Conservation (phyloP, 2,329 filamentous ascomycete genomes). For the Fusarium protoensiforme region DNA sequence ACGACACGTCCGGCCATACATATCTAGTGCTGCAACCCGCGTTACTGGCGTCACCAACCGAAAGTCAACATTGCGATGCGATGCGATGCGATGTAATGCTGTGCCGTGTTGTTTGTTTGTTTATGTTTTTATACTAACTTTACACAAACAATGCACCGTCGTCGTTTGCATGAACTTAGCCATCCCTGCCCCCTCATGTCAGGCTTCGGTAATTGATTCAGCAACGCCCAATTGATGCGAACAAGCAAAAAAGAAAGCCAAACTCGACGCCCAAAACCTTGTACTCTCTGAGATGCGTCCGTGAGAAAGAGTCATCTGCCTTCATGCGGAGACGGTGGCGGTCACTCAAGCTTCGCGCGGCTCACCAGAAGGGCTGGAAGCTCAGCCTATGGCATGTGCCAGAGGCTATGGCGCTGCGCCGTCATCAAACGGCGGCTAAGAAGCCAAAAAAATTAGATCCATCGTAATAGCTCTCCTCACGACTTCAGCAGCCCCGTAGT, state of each 20-base stretch:
- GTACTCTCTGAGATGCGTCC: neutral
- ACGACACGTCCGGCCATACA: neutral
- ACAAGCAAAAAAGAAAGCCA: conserved; percentile 10
- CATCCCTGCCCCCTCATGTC: conserved; percentile 11
- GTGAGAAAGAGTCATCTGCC: neutral
- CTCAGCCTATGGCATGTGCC: conserved; percentile 21
- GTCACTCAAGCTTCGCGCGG: conserved; percentile 11
- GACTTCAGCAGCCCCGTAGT: conserved; percentile 9
- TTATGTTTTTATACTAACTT: conserved; percentile 3
- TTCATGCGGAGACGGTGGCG: conserved; percentile 1
- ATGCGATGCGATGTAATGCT: neutral
- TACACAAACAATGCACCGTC: neutral
- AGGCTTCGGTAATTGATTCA: neutral
- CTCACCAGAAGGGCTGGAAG: conserved; percentile 26
- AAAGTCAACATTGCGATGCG: conserved; percentile 25
- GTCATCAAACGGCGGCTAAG: conserved; percentile 21
- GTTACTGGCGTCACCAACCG: neutral
- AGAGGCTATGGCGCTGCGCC: conserved; percentile 11
- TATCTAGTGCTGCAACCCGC: conserved; percentile 2
- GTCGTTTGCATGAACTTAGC: conserved; percentile 23
- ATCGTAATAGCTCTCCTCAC: neutral
- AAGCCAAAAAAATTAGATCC: conserved; percentile 1
- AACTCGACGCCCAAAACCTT: neutral
- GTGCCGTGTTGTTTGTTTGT: conserved; percentile 10
- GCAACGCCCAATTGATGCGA: conserved; percentile 14